These are phyloP conservation scores for Amanita rimosa DNA, from an alignment of 768 basidiomycete species.

Conservation along the genomic window DNA sequence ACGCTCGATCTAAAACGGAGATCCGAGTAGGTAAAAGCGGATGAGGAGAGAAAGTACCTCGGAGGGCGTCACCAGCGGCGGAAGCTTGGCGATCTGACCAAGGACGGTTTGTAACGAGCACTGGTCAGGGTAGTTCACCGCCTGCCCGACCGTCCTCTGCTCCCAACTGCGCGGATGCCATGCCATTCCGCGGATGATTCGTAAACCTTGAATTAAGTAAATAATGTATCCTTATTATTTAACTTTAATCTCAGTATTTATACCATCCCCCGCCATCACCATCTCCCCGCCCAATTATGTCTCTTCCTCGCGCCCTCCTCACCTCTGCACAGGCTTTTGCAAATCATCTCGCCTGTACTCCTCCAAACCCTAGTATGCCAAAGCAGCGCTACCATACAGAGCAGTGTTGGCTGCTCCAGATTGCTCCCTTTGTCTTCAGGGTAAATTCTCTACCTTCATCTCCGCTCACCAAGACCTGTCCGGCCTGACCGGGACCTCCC, in stretches of 20 bases:
- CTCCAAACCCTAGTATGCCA: conserved; percentile 41
- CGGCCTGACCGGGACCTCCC: too few species aligned
- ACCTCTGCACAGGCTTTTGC: conserved; percentile 35
- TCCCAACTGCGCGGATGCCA: too few species aligned
- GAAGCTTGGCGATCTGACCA: conserved; percentile 64
- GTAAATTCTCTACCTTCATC: conserved; percentile 14
- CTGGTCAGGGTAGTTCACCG: neutral
- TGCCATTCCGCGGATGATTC: too few species aligned
- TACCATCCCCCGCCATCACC: too few species aligned
- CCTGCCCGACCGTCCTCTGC: too few species aligned
- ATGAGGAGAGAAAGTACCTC: conserved; percentile 47
- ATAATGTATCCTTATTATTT: too few species aligned
- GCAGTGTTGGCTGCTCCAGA: conserved; percentile 38
- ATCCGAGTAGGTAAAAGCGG: conserved; percentile 4
- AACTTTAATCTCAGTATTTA: too few species aligned
- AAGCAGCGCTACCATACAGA: conserved; percentile 44
- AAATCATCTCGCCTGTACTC: conserved; percentile 42
- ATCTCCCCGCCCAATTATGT: conserved; percentile 22
- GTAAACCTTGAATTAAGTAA: too few species aligned
- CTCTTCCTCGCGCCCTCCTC: conserved; percentile 33
- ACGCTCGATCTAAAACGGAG: conserved; percentile 54
- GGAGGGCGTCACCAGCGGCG: conserved; percentile 85
- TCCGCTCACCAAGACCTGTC: too few species aligned
- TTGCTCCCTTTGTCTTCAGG: conserved; percentile 47
- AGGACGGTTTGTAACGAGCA: conserved; percentile 43